A percentile compares a stretch with the other conserved stretches of the same genome.
phyloP scores from a whole-genome alignment of 352 stramenopile genomes.

The Peronospora tabacina region DNA sequence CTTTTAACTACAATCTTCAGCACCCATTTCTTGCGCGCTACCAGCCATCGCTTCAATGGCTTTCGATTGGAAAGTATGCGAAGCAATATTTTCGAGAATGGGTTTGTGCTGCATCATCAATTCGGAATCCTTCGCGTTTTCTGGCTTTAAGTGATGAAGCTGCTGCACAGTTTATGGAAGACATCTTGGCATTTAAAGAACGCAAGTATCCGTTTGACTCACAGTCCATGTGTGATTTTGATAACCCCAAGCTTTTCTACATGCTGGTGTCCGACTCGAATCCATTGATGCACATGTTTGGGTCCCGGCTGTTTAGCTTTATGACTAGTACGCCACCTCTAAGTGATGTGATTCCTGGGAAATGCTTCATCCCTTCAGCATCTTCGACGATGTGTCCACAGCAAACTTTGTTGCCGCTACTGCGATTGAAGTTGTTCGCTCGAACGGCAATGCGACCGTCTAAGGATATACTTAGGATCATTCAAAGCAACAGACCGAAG shows the following conservation, averaged over 20 bases:
- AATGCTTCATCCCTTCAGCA: slow-evolving; percentile 48
- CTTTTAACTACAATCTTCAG: slow-evolving; percentile 66
- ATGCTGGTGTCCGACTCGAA: slow-evolving; percentile 70
- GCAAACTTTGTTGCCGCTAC: slow-evolving; percentile 35
- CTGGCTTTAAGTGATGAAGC: slow-evolving; percentile 45
- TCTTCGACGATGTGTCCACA: slow-evolving; percentile 28
- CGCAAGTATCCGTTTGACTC: slow-evolving; percentile 68
- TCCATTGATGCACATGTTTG: slow-evolving; percentile 69
- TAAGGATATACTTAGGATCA: slow-evolving; percentile 38
- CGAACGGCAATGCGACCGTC: slow-evolving; percentile 33
- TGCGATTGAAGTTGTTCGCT: slow-evolving; percentile 45
- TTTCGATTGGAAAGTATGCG: slow-evolving; percentile 65
- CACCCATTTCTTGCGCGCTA: slow-evolving; percentile 38
- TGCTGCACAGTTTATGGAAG: slow-evolving; percentile 59
- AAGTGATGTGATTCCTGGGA: slow-evolving; percentile 32
- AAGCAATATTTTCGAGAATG: slow-evolving; percentile 70
- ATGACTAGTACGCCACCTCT: slow-evolving; percentile 46
- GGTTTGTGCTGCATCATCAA: slow-evolving; percentile 44
- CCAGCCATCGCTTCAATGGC: slow-evolving; percentile 55
- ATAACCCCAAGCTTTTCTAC: slow-evolving; percentile 69
- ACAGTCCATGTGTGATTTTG: slow-evolving; percentile 66
- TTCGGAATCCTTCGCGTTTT: slow-evolving; percentile 22
- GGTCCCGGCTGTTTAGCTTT: slow-evolving; percentile 65
- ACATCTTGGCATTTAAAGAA: slow-evolving; percentile 68
- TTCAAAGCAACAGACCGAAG: slow-evolving; percentile 28